phyloP scores from a whole-genome alignment of 2,329 filamentous ascomycete species.

The Leptoxyphium fumago region DNA sequence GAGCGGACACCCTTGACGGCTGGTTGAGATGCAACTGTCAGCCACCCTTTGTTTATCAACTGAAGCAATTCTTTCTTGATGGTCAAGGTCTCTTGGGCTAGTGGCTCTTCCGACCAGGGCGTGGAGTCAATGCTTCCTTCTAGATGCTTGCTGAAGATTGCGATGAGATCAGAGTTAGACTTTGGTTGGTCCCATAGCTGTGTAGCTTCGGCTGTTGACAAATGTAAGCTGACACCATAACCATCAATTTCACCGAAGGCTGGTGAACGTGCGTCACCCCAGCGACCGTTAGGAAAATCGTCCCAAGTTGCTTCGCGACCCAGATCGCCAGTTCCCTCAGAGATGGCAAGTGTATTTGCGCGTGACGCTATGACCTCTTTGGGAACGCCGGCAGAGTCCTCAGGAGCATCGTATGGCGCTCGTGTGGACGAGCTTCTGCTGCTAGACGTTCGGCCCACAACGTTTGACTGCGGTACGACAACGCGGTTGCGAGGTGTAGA shows the following conservation, averaged over 20 bases:
- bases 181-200: slow-evolving; percentile 73
- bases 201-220: slow-evolving; percentile 70
- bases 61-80: slow-evolving; percentile 63
- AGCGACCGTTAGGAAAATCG: slow-evolving; percentile 91
- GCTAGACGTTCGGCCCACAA: slow-evolving; percentile 39
- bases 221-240: slow-evolving; percentile 92
- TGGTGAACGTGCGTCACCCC: slow-evolving; percentile 83
- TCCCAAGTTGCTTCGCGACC: slow-evolving; percentile 97
- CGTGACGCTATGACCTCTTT: slow-evolving; percentile 54
- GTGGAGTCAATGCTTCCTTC: slow-evolving; percentile 65
- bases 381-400: slow-evolving; percentile 63
- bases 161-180: slow-evolving; percentile 55
- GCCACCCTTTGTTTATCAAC: slow-evolving; percentile 77
- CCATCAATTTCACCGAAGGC: slow-evolving; percentile 95
- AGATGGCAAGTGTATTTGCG: slow-evolving; percentile 79
- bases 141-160: slow-evolving; percentile 69
- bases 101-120: slow-evolving; percentile 85
- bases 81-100: slow-evolving; percentile 67
- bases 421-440: slow-evolving; percentile 36
- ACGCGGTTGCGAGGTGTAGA: slow-evolving; percentile 79
- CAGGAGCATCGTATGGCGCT: slow-evolving; percentile 47
- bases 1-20: slow-evolving; percentile 77
- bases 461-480: slow-evolving; percentile 40
- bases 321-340: slow-evolving; percentile 77
- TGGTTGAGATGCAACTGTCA: slow-evolving; percentile 91